Percentiles rank a stretch among this genome's conserved stretches.
Evolutionary conservation across 805 yeast species (phyloP).

Genomic region (Geotrichum ghanense): DNA sequence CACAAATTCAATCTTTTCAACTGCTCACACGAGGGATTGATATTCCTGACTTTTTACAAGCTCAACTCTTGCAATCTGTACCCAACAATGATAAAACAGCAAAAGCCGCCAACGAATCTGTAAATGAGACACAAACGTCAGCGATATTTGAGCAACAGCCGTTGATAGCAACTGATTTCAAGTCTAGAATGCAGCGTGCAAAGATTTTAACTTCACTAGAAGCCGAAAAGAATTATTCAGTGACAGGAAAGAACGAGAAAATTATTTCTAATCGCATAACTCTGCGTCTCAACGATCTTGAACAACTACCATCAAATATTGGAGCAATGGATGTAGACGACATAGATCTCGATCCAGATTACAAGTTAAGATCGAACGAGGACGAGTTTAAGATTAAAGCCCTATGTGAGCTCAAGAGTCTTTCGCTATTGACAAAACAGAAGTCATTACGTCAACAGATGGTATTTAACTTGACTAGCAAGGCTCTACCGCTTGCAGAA

Average conservation of each 20-base stretch:
- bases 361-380: conserved; percentile 15
- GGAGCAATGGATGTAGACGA: conserved; percentile 21
- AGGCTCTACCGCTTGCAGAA: conserved; percentile 34
- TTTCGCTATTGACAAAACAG: conserved; percentile 69
- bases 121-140: neutral
- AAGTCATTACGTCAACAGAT: conserved; percentile 78
- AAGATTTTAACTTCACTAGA: conserved; percentile 8
- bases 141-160: neutral
- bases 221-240: conserved; percentile 6
- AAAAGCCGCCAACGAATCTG: neutral
- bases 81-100: neutral
- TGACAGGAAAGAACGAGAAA: conserved; percentile 30
- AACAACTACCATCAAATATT: conserved; percentile 25
- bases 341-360: conserved; percentile 19
- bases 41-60: conserved; percentile 42
- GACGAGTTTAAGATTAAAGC: conserved; percentile 31
- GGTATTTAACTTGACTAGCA: conserved; percentile 63
- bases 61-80: conserved; percentile 21
- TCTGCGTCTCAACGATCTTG: conserved; percentile 35
- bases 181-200: conserved; percentile 6
- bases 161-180: conserved; percentile 1
- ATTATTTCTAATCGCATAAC: conserved; percentile 30
- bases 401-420: conserved; percentile 46
- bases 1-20: conserved; percentile 64
- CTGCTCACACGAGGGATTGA: conserved; percentile 44